phyloP scores from a whole-genome alignment of 345 rosid species.

The Toxicodendron radicans region DNA sequence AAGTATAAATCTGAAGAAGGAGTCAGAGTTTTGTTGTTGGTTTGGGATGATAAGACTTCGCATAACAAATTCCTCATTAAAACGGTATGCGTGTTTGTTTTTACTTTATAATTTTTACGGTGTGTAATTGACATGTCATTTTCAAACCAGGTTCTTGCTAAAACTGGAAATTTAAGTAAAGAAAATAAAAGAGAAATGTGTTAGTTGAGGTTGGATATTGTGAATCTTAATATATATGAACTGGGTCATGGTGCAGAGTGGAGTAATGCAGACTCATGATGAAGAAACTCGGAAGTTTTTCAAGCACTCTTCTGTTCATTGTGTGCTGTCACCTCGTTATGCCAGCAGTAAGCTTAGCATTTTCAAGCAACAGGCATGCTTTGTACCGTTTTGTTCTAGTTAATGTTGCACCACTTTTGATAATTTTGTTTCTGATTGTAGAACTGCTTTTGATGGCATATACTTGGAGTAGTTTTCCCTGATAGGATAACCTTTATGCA shows the following conservation, averaged over 20 bases:
- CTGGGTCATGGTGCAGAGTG: conserved; percentile 35
- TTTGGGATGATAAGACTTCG: conserved; percentile 97
- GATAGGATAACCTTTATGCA: background rate
- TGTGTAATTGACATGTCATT: background rate
- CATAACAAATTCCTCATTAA: conserved; percentile 67
- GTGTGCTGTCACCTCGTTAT: conserved; percentile 72
- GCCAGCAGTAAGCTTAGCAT: conserved; percentile 86
- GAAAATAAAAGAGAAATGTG: background rate
- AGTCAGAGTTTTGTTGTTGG: conserved; percentile 71
- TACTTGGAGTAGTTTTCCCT: background rate
- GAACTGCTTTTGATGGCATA: background rate
- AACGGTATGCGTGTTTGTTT: conserved; percentile 43
- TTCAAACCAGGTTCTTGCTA: background rate
- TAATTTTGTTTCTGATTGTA: background rate
- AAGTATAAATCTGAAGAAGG: conserved; percentile 90
- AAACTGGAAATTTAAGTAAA: background rate
- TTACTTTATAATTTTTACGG: background rate
- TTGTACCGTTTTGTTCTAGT: conserved; percentile 24
- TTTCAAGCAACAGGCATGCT: conserved; percentile 80
- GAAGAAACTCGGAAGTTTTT: conserved; percentile 74
- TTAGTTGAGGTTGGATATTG: background rate
- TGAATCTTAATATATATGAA: background rate
- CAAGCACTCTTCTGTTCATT: conserved; percentile 66
- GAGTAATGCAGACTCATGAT: conserved; percentile 79
- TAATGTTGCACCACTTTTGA: conserved; percentile 1